Conservation (phyloP, 352 stramenopile species). For the Globisporangium recalcitrans region DNA sequence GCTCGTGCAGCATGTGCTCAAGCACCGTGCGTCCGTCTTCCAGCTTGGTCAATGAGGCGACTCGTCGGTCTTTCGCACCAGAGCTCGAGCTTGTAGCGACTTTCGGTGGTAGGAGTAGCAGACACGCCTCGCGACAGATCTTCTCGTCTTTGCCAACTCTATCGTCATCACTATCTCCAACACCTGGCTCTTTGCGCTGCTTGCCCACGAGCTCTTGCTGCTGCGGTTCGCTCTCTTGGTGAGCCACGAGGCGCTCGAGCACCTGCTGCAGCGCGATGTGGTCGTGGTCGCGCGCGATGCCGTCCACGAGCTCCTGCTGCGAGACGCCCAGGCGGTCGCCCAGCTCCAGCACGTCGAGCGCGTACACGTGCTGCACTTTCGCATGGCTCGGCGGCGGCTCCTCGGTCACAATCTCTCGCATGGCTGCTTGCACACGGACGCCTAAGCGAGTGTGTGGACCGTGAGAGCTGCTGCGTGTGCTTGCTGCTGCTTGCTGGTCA, state of each 20-base stretch:
- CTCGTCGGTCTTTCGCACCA: not conserved
- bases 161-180: not conserved
- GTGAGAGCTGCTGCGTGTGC: not conserved
- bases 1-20: constrained; percentile 13
- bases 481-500: not conserved
- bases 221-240: too few species aligned
- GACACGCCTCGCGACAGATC: constrained; percentile 17
- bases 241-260: constrained; percentile 3
- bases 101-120: constrained; percentile 12
- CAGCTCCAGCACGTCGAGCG: constrained; percentile 20
- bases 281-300: constrained; percentile 17
- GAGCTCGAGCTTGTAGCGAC: not conserved
- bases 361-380: constrained; percentile 20
- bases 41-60: not conserved
- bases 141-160: too few species aligned
- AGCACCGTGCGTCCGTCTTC: constrained; percentile 9
- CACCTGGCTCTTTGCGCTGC: not conserved
- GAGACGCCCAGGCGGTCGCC: constrained; percentile 22
- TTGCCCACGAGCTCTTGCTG: too few species aligned
- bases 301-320: constrained; percentile 21
- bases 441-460: too few species aligned
- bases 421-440: not conserved
- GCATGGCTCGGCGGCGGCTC: not conserved
- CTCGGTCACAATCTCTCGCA: not conserved
- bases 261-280: constrained; percentile 17